phyloP scores from a whole-genome alignment of 176 grass and related monocot species.

The Ananas comosus region DNA sequence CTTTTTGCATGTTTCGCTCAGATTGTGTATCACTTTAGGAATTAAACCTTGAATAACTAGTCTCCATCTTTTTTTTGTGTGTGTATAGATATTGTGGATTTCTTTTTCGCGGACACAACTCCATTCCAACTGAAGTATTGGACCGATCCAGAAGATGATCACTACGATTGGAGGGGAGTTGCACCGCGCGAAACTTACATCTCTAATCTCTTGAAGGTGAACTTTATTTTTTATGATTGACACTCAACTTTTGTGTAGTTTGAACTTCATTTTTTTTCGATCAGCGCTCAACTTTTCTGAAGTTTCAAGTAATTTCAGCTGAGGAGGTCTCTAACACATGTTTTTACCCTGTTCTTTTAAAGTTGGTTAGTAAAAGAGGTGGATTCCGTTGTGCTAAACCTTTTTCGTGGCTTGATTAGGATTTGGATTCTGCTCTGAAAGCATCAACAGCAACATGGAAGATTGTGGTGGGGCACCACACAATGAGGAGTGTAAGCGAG shows the following conservation, averaged over 20 bases:
- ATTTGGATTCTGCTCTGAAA: constrained; percentile 32
- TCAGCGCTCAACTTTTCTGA: too few relatives aligned
- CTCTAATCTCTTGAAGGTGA: constrained; percentile 31
- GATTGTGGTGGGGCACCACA: constrained; percentile 63
- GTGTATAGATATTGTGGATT: constrained; percentile 35
- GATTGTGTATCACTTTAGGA: too few relatives aligned
- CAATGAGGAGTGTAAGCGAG: constrained; percentile 45
- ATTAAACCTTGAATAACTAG: too few relatives aligned
- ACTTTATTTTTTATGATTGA: not conserved
- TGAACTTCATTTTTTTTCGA: not conserved
- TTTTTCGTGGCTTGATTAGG: constrained; percentile 9
- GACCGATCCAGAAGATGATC: constrained; percentile 16
- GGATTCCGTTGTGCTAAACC: not conserved
- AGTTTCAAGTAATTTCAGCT: too few relatives aligned
- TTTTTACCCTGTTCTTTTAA: not conserved
- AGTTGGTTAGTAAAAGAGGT: not conserved
- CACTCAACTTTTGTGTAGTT: too few relatives aligned
- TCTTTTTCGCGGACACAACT: constrained; percentile 61
- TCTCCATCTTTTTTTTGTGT: too few relatives aligned
- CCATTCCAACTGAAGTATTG: constrained; percentile 60
- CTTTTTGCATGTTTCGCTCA: not conserved
- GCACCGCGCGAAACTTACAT: constrained; percentile 40
- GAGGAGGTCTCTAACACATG: too few relatives aligned
- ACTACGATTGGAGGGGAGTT: constrained; percentile 67
- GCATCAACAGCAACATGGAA: constrained; percentile 52